Conservation (phyloP, 495 filamentous ascomycete species). For the Cladorrhinum samala region DNA sequence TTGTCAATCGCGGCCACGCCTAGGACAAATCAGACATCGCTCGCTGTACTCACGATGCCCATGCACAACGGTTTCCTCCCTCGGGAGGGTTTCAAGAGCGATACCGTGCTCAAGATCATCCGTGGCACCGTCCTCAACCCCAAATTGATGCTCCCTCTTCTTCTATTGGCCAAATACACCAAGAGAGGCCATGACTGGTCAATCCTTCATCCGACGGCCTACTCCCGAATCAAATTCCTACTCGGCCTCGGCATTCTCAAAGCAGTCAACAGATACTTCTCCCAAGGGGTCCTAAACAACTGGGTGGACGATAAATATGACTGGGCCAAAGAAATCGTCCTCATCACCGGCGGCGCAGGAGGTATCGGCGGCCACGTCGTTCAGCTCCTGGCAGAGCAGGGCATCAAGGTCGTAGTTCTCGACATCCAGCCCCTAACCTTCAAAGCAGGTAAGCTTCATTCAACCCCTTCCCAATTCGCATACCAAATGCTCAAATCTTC, state of each 20-base stretch:
- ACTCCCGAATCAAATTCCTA: constrained; percentile 41
- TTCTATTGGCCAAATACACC: constrained; percentile 55
- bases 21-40: too few relatives aligned
- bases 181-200: constrained; percentile 47
- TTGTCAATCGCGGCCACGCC: too few relatives aligned
- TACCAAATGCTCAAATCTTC: neutral
- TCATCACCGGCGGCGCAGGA: constrained; percentile 65
- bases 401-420: constrained; percentile 60
- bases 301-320: constrained; percentile 54
- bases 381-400: constrained; percentile 49
- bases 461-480: neutral
- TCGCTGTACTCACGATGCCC: constrained; percentile 43
- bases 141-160: constrained; percentile 51
- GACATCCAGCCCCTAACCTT: constrained; percentile 59
- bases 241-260: constrained; percentile 45
- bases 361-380: constrained; percentile 63
- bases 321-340: constrained; percentile 63
- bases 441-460: constrained; percentile 40
- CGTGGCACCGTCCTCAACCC: constrained; percentile 55
- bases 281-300: constrained; percentile 53
- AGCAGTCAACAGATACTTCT: constrained; percentile 45
- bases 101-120: constrained; percentile 51
- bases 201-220: constrained; percentile 42
- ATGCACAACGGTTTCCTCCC: constrained; percentile 44
- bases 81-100: constrained; percentile 55